phyloP scores from a whole-genome alignment of 352 stramenopile genomes.

The Ochromonadaceae sp. region DNA sequence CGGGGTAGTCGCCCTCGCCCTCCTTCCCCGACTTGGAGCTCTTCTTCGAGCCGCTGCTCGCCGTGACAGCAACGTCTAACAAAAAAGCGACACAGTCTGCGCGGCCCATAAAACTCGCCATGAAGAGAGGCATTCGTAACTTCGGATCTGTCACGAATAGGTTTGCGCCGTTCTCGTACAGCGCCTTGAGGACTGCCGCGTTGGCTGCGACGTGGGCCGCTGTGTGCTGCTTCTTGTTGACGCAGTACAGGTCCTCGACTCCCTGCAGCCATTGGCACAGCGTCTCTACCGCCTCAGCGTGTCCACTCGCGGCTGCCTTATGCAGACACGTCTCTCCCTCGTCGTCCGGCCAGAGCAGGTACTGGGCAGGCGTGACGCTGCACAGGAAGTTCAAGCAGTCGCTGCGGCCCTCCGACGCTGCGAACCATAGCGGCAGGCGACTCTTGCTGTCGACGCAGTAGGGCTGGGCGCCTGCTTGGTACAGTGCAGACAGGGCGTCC shows the following conservation, averaged over 20 bases:
- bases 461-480: neutral
- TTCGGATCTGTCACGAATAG: slow-evolving; percentile 1
- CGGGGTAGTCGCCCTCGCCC: neutral
- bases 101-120: neutral
- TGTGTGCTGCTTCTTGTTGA: slow-evolving; percentile 12
- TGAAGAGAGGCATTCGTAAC: slow-evolving; percentile 6
- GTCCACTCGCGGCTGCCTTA: neutral
- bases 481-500: neutral
- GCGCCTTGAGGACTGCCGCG: neutral
- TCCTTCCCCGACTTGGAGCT: neutral
- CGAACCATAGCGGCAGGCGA: slow-evolving; percentile 1
- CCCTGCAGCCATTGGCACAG: neutral
- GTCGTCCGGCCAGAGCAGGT: neutral
- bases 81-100: slow-evolving; percentile 4
- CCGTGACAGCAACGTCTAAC: neutral
- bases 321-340: slow-evolving; percentile 8
- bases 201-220: neutral
- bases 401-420: neutral
- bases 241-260: slow-evolving; percentile 6
- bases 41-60: neutral
- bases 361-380: neutral
- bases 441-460: neutral
- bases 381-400: slow-evolving; percentile 6
- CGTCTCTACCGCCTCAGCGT: neutral
- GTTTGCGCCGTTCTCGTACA: slow-evolving; percentile 16